A percentile compares a stretch with the other conserved stretches of the same genome.
Evolutionary conservation across 257 asterid genomes (phyloP).

Genomic region (Plantago ovata): DNA sequence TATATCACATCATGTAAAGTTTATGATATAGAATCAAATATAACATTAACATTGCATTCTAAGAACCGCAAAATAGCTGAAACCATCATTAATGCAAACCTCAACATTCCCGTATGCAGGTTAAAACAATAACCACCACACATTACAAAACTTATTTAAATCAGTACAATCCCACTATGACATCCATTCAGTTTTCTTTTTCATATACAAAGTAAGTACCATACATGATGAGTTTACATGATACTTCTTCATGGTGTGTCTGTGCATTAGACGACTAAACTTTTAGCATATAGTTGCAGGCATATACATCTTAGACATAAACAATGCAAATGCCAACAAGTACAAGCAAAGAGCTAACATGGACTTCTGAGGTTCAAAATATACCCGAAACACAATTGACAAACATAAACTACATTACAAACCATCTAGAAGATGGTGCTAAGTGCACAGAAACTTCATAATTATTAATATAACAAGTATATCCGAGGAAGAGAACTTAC

Average conservation of each 20-base stretch:
- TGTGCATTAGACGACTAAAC: background rate
- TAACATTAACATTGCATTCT: too few species aligned
- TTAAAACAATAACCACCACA: too few species aligned
- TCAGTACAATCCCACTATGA: constrained; percentile 19
- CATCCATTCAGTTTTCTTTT: constrained; percentile 1
- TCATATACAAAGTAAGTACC: background rate
- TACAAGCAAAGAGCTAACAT: constrained; percentile 12
- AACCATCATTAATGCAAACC: too few species aligned
- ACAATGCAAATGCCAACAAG: background rate
- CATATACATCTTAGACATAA: constrained; percentile 11
- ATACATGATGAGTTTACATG: background rate
- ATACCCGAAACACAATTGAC: background rate
- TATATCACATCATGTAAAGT: background rate
- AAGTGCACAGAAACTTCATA: background rate
- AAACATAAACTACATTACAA: background rate
- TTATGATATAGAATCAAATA: too few species aligned
- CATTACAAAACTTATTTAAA: too few species aligned
- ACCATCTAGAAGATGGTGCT: too few species aligned
- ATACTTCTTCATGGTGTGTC: background rate
- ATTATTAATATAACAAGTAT: constrained; percentile 10
- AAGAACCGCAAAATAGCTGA: too few species aligned
- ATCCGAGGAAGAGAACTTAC: constrained; percentile 7
- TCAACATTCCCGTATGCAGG: too few species aligned
- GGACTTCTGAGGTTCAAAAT: constrained; percentile 7
- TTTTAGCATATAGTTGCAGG: background rate